Base-by-base conservation (phyloP, 495 filamentous ascomycete species). In the Daldinia caldariorum region DNA sequence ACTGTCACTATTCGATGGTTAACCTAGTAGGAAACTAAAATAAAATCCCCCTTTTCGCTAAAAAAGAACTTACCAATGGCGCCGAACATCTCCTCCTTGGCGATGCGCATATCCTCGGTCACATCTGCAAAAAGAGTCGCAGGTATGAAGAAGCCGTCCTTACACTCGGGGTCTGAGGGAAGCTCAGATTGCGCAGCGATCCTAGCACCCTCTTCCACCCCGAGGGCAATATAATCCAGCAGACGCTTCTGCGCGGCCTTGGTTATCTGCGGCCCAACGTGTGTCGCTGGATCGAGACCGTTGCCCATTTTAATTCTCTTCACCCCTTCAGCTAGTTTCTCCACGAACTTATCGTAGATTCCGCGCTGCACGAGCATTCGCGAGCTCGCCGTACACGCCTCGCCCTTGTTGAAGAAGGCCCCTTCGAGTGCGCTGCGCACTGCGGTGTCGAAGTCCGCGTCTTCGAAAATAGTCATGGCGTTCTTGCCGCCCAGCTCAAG, bases 11-110 rank as follows among this genome's bases (percentile, higher is more conserved):
- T 7, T 13, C 18, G 29, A 41, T 18, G 7, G 29, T 61, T 31
- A 63, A 32, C 53, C 20, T 58, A 51, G 8, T 22, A 47, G 43
- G 43, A 22, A 47, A 47, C 8, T 47, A 7, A 4, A 20, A 22
- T 18, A 16, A 9, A 47, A 8, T 16, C 16, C 43, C 43, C 16
- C 8, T 18, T 47, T 22, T 6, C 10, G 22, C 22, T n/a, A n/a
- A 16, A 13, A 20, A 26, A 26, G 26, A 37, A 45, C 65, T 55
- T 58, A 68, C 72, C 88, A 72, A 91, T 88, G 10, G 89, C 89
- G 2, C 89, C 89, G 59, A 91, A 91, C 60, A 91, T 88, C 70
- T 91, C 89, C 76, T 90, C 88, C 38, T 84, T 82, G 61, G 84
- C 84, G 74, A 90, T 89, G 39, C 79, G 81, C 88, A 90, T 90